Base-by-base conservation (phyloP, 1,139 yeast species). In the Scheffersomyces titani region DNA sequence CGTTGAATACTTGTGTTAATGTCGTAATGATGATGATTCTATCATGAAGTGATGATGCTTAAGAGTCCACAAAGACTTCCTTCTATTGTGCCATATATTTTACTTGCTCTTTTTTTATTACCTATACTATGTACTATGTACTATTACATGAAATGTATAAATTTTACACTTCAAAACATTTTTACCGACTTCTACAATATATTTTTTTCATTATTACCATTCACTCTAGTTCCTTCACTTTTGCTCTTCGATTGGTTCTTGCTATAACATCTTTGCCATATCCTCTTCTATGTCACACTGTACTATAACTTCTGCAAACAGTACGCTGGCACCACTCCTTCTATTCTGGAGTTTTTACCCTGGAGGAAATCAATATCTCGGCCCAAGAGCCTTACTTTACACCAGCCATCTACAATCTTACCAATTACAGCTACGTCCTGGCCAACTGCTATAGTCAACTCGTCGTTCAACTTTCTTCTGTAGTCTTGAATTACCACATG, bases 361-460 rank as follows among this genome's bases (percentile, higher is more conserved):
- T 30, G 40, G 40, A 30, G 40, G 40, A 30, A 30, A 30, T 30
- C 40, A 2, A 30, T 30, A 19, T 53, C 55, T 30, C 63, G 65
- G 21, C 51, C 57, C 3, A 55, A 57, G 44, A 62, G 40, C 51
- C 57, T 65, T 11, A 76, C 72, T 36, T 67, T 65, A 57, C 80
- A 76, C 83, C 83, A 79, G 1, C 80, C 81, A 56, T 78, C 82
- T 13, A 72, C 61, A 58, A 71, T 75, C n/a, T 64, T 65, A 44
- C 69, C 67, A 20, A 70, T 54, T 1, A 76, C 56, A 5, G 59
- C 53, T 3, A 75, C 77, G 40, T 65, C 59, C 48, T 78, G 80
- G 1, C 81, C 81, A 5, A 68, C 57, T 2, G 61, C 56, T 2
- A 78, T 62, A 3, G 73, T 63, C 6, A 78, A 53, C 60, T 78